Base-by-base conservation (phyloP, 2,329 filamentous ascomycete genomes). In the Beauveria australis region DNA sequence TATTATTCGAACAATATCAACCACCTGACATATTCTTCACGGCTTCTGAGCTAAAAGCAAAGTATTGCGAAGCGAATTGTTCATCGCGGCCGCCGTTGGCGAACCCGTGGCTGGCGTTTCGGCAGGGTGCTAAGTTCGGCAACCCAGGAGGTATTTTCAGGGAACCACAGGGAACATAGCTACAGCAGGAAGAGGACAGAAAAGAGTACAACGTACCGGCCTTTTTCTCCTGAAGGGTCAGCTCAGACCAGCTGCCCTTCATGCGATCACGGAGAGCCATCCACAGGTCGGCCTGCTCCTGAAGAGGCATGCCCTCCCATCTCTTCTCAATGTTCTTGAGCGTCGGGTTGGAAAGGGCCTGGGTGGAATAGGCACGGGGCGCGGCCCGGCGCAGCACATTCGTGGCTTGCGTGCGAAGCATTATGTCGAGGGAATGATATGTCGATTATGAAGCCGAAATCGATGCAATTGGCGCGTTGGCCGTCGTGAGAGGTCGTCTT, bases 241-340 rank as follows among this genome's bases (percentile, higher is more conserved):
- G 81, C 74, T 97, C 91, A 73, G 88, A 85, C 94, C 94, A 99
- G 82, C 91, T 92, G 71, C 85, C 87, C 89, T 96, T 97, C 94
- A 99, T 99, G 74, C 94, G 89, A 81, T 99, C 94, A 78, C 94
- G 87, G 77, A 99, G 83, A 69, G 89, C 83, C 94, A 99, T 99
- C 94, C 94, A 99, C 71, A 99, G 82, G 75, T 99, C 94, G 68
- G 94, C 94, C 86, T 99, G 94, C 85, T 99, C 94, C 83, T 96
- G 92, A 66, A 94, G 91, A 63, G 93, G 92, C 90, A 97, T 92
- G 66, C 82, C 85, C 82, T 99, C 94, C 94, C 94, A 99, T 82
- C 94, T 85, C 88, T 96, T 97, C 87, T 99, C 94, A 74, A 99
- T 97, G 80, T 96, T 92, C 78, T 91, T 90, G 72, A 99, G 86